Base-by-base conservation (phyloP, 345 rosid species). In the Geranium brycei region DNA sequence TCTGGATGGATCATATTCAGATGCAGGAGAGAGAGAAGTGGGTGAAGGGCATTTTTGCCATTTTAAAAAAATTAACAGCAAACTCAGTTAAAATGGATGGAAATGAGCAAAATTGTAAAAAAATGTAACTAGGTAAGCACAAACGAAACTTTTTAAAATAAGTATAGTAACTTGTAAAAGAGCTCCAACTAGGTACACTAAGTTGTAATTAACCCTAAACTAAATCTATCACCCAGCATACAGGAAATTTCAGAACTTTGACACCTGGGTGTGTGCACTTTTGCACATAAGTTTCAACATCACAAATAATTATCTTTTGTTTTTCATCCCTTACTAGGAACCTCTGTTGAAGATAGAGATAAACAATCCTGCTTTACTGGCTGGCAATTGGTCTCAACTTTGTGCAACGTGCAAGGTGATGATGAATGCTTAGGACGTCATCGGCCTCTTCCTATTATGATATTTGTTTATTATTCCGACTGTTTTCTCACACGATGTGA, bases 371-470 rank as follows among this genome's bases (percentile, higher is more conserved):
- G 97, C 92, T 70, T 78, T 93, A 81, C 87, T 90, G 51, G 86
- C 92, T 80, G 96, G 97, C 68, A 90, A 90, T 74, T 93, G 99
- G 97, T 80, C 95, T 67, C 99, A 90, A 81, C 97, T 93, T 62
- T 93, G 99, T 79, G 83, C 96, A 28, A 88, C 99, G 57, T 93
- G 99, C 97, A 93, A 93, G 91, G 97, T 93, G 53, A 47, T 93
- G 53, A 47, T 47, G 15, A 47, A 8, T 47, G 11, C 4, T 38
- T 38, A 47, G 14, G 15, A 47, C 53, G 7, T 47, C 11, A 47
- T 8, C 10, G 14, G 15, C 53, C 13, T 47, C 53, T 2, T 0
- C 1, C 13, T 47, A 6, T 5, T 47, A 5, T 47, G 10, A 60
- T 63, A 58, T 65, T 30, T 15, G 19, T 41, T 58, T 68, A 57